Evolutionary conservation across 306 rosid genomes (phyloP), one percentile per base, ranked within the genome.

Genomic region (Elaeagnus macrophylla): DNA sequence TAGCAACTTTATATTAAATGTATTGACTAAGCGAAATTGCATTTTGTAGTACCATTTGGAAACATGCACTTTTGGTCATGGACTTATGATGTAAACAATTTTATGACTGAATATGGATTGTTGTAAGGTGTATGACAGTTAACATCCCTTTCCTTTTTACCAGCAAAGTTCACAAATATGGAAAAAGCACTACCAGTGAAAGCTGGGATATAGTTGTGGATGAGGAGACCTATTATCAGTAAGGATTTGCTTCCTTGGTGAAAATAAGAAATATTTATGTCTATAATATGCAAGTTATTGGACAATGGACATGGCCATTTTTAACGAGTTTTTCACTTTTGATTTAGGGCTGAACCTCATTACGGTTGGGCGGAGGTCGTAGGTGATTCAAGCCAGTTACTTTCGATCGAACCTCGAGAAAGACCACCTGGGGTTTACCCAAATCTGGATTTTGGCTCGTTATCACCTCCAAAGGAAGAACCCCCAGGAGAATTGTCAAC

Each of bases 91-190:
- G 32, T 5, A 25, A 25, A 25, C 32, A 25, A 25, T 25, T 25
- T 25, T 5, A 25, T 25, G 32, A 25, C 2, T 25, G 32, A 25
- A 25, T 25, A 25, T 25, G 6, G 14, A 3, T 15, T 12, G 15
- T 8, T 6, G 49, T 45, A 12, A 1, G n/a, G 12, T 55, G 2
- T 15, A 13, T 8, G 20, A 6, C 54, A 51, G 54, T 53, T 72
- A 35, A 64, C 17, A 39, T 54, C 45, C 15, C 44, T 61, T 72
- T 37, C 60, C 47, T 61, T 48, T 66, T 53, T 51, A 67, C 39
- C 95, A 91, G 97, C 59, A 91, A 91, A 71, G 96, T 91, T 76
- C 97, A 91, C 72, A 91, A 91, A 67, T 91, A 86, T 66, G 97
- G 97, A 67, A 86, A 91, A 64, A 91, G 95, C 79, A 84, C 96